Base-by-base conservation (phyloP, 352 stramenopile species). In the Phytophthora agathidicida region DNA sequence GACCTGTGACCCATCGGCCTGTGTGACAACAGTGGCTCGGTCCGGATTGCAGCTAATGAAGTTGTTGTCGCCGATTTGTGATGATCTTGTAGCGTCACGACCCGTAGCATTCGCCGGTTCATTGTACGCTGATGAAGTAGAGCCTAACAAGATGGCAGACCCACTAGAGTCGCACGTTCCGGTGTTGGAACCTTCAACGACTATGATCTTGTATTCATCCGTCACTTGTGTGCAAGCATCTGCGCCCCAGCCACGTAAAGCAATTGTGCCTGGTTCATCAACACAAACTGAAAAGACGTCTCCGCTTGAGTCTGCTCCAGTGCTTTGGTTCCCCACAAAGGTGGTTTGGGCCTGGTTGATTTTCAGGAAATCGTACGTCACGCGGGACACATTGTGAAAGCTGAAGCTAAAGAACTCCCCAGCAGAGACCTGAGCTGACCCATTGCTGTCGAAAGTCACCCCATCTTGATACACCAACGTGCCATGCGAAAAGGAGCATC, bases 321-420 rank as follows among this genome's bases (percentile, higher is more conserved):
- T 61, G 48, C 65, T 55, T 26, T 13, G 23, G 8, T 71, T 57
- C n/a, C 46, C 41, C 6, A 76, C 57, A 20, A 83, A 63, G 43
- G 55, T 81, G 3, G 62, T 77, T 65, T 85, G 79, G 35, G 75
- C 76, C 56, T 88, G 77, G 49, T 79, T 77, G 16, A 48, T 27
- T 16, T 67, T 70, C 31, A 85, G 43, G 30, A 67, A 51, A 7
- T 77, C 51, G 52, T 76, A 85, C 0, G 77, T 88, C 7, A 88
- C 75, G 41, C 77, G 73, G 17, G 52, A 38, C 13, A 77, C 45
- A 23, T 42, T 47, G 45, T 61, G 60, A 48, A 75, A 78, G 20
- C 62, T 33, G 13, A 88, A 67, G 44, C 46, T 59, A 36, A 88
- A 60, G 22, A 38, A 39, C 24, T 55, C 47, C 23, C 72, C 72